Base-by-base conservation (phyloP, 2,329 filamentous ascomycete species). In the Aspergillus clavatus region DNA sequence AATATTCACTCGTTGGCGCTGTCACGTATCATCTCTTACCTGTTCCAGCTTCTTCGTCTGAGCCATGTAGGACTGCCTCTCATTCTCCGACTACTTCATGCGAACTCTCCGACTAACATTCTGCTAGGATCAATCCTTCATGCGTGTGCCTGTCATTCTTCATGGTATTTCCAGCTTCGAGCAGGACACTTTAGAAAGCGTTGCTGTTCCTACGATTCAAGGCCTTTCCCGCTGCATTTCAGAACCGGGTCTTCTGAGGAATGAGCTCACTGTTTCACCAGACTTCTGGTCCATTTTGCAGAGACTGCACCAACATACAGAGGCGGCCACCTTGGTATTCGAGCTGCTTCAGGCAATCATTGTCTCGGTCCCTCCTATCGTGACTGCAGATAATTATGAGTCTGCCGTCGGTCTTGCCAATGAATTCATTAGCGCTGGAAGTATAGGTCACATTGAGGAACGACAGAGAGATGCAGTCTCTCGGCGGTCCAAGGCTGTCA, bases 301-400 rank as follows among this genome's bases (percentile, higher is more conserved):
- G 50, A 80, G 82, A 24, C 73, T 98, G 14, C 82, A 87, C 38
- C 74, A 76, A 19, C 79, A 84, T 50, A 71, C 81, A 3, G 83
- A 87, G 42, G 84, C 86, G 21, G 86, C 89, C 2, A 76, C 83
- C 0, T 77, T 84, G 12, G 89, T 95, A 0, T 97, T 97, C 64
- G 82, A 86, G 43, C 86, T 97, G n/a, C 75, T 96, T 0, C 86
- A 93, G 60, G 82, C 80, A 43, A 82, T 90, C 21, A 82, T 89
- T 2, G 79, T 84, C 11, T 77, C 77, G 3, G 77, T 81, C n/a
- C 84, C 84, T 14, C 83, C 87, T 11, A 86, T 90, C 5, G 87
- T 98, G 40, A 91, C 89, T 48, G 88, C 90, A 19, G 93, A 97
- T 62, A 98, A 98, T 57, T 98, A 97, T 59, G 89, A 96, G 62